Evolutionary conservation across 805 yeast species (phyloP), one percentile per base, ranked within the genome.

Genomic region (Ogataea salicorniae): DNA sequence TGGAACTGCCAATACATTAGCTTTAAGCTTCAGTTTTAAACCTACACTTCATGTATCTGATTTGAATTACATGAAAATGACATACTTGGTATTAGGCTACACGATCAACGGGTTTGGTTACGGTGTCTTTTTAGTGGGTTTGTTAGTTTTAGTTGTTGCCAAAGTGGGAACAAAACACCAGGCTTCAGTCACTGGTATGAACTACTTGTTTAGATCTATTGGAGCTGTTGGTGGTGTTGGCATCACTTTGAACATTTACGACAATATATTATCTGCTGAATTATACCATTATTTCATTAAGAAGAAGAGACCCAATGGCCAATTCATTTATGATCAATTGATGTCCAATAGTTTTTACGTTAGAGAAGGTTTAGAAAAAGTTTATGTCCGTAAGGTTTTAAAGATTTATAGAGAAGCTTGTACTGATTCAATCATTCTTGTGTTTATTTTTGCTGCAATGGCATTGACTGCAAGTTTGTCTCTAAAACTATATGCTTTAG

Each of bases 151-250:
- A 43, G 74, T 72, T 35, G 75, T 75, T 15, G 75, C 70, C 42
- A 64, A 68, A 17, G 72, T 73, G 31, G 76, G 76, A 6, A 60
- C 64, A 45, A 67, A 72, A 26, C 67, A 71, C 47, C 80, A 75
- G 56, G 79, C 77, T 14, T 63, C 74, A 2, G 72, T 74, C 43
- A 74, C 76, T 0, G 79, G 79, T 39, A 67, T 75, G 63, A 74
- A 72, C 55, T 75, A 75, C 50, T 56, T 75, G 44, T 75, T 76
- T 66, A 65, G 79, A 52, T 74, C 80, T 4, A 61, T 73, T 43
- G 80, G 79, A 17, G 69, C 71, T 41, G 75, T 73, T 13, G 50
- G 71, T 8, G 79, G 79, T 42, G 74, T 73, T 2, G 75, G 78
- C 5, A 57, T 73, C 5, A 60, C 73, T 2, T 56, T 75, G 36